Evolutionary conservation across 768 basidiomycete species (phyloP), one percentile per base, ranked within the genome.

Genomic region (Lactifluus piperatus): DNA sequence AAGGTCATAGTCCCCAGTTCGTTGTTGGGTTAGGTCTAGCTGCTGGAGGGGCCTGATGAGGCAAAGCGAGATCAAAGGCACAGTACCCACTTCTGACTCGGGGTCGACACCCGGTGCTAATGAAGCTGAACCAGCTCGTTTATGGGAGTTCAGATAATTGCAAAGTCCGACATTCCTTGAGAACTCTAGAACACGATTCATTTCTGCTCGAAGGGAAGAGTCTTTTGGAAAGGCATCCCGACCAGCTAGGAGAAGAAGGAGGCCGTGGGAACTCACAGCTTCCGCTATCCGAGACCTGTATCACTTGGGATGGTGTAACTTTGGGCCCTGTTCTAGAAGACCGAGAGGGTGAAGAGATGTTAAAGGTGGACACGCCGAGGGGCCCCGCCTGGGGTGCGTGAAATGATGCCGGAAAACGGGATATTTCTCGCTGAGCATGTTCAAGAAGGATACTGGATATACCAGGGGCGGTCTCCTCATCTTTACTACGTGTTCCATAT

Each of bases 161-260:
- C 60, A 61, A 34, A 61, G 50, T 20, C 60, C 60, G 20, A 61
- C 43, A 11, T 34, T 61, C 44, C 30, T 56, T 26, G 60, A 61
- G 30, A 61, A 61, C 22, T 61, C 37, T n/a, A 61, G 60, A 20
- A 61, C n/a, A 5, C 54, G 60, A 41, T 52, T n/a, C 37, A 26
- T 29, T 30, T 61, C 54, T 51, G 54, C 44, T 52, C 60, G 26
- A 20, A 47, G 36, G 9, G 54, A 56, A 27, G 54, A 34, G 27
- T 41, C 60, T 61, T 51, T 22, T 4, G 54, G 44, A 30, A 50
- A 39, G 20, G 37, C 36, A 22, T 56, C 44, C 37, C 37, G 44
- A 18, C 13, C 36, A 46, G 29, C 29, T 8, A 24, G 7, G 37
- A 26, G 20, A 51, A 26, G 20, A 51, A 34, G 24, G 36, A 51